Evolutionary conservation across 2,329 filamentous ascomycete species (phyloP).

Genomic region (Xylariaceae sp.): DNA sequence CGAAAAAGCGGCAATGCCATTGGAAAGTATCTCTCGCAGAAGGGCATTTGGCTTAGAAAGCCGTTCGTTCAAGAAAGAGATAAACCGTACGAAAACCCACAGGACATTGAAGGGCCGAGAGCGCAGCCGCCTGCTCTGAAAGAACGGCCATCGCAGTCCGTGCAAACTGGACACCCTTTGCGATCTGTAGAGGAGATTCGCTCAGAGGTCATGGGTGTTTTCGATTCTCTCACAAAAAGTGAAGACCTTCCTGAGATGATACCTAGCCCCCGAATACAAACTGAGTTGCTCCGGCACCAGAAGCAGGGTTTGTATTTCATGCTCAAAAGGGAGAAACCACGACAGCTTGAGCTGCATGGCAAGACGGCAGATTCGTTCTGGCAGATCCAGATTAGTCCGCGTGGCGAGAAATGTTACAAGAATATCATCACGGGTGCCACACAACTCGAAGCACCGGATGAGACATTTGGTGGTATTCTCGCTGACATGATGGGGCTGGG

Average conservation of each 20-base stretch:
- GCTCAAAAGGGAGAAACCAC: conserved; percentile 68
- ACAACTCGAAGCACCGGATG: conserved; percentile 55
- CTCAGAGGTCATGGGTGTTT: conserved; percentile 78
- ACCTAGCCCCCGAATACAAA: conserved; percentile 57
- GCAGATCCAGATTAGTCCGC: conserved; percentile 54
- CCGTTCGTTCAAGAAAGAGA: conserved; percentile 54
- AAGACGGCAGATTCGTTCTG: conserved; percentile 71
- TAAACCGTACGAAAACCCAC: conserved; percentile 73
- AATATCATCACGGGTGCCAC: conserved; percentile 81
- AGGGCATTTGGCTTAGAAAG: conserved; percentile 62
- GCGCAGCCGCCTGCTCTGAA: conserved; percentile 32
- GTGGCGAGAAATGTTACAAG: conserved; percentile 60
- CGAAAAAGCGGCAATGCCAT: conserved; percentile 61
- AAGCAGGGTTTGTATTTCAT: conserved; percentile 89
- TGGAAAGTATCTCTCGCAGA: conserved; percentile 63
- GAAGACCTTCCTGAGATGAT: conserved; percentile 75
- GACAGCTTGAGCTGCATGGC: conserved; percentile 52
- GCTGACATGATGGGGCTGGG: conserved; percentile 89
- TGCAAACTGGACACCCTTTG: conserved; percentile 30
- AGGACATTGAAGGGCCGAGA: conserved; percentile 49
- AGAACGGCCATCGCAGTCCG: conserved; percentile 26
- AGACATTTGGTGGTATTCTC: conserved; percentile 69
- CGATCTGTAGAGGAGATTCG: conserved; percentile 83
- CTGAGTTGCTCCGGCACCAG: conserved; percentile 75
- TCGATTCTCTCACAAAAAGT: conserved; percentile 74